A percentile compares a stretch with the other conserved stretches of the same genome.
Evolutionary conservation across 139 green algal genomes (phyloP).

Genomic region (Tetradesmus obliquus): DNA sequence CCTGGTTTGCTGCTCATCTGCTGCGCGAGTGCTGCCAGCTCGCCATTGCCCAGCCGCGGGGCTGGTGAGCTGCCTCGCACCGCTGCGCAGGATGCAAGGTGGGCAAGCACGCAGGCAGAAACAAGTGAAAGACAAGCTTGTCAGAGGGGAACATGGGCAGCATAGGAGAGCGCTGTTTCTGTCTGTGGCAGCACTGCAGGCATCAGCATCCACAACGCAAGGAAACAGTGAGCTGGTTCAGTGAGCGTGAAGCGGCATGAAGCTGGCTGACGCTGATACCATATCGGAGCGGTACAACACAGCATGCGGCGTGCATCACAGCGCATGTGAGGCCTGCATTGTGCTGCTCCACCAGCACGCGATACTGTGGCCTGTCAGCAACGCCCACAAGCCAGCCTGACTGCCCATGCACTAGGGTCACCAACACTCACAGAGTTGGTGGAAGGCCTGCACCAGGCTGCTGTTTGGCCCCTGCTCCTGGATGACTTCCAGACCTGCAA

Average conservation of each 20-base stretch:
- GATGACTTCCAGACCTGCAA: conserved; percentile 73
- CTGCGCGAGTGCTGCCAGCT: conserved; percentile 18
- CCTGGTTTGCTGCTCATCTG: conserved; percentile 58
- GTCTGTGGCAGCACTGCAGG: too few relatives aligned
- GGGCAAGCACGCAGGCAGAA: background rate
- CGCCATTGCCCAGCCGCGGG: conserved; percentile 40
- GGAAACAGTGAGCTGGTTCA: background rate
- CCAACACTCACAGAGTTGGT: conserved; percentile 64
- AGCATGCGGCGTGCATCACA: too few relatives aligned
- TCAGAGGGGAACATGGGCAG: background rate
- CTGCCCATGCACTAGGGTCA: background rate
- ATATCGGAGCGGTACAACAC: too few relatives aligned
- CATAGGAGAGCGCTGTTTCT: too few relatives aligned
- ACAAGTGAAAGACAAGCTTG: background rate
- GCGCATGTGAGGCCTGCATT: too few relatives aligned
- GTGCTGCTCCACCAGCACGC: too few relatives aligned
- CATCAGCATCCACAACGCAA: background rate
- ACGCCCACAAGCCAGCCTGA: background rate
- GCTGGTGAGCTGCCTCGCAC: conserved; percentile 41
- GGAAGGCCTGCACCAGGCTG: conserved; percentile 68
- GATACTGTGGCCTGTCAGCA: too few relatives aligned
- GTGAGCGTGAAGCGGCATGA: too few relatives aligned
- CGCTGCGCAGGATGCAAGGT: conserved; percentile 28
- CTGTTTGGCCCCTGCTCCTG: conserved; percentile 73
- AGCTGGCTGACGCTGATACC: too few relatives aligned